Base-by-base conservation (phyloP, 257 asterid genomes). In the Petunia axillaris region DNA sequence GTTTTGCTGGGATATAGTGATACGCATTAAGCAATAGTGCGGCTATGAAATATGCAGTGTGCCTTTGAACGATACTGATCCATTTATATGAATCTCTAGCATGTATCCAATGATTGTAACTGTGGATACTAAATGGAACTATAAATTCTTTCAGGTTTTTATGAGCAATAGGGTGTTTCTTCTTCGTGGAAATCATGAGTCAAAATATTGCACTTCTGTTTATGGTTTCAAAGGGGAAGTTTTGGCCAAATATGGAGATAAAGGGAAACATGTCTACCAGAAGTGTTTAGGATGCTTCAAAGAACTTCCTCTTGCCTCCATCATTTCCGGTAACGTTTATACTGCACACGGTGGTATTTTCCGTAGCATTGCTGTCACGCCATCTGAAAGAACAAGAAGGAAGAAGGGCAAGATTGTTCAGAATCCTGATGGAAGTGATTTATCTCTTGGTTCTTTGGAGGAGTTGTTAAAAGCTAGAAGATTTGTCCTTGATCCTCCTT, bases 341-440 rank as follows among this genome's bases (percentile, higher is more conserved):
- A 96, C 99, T 50, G 98, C 99, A 46, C 99, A 96, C 74, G 99
- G 99, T 55, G 99, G 99, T 59, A 92, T 96, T 84, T 96, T 93
- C 77, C 99, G 99, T 59, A 94, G 97, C 65, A 79, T 86, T 0
- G 74, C 86, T 83, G 75, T 78, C 80, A 89, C 91, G 52, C 97
- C 97, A 63, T 84, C 91, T 39, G 92, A 92, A 86, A 92, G 99
- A 89, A 84, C 91, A 77, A 95, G 91, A 86, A 87, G 89, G 41
- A 95, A 92, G 89, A 96, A 91, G 90, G 92, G 89, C 44, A 96
- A 90, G 83, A 83, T 91, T 70, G 83, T 85, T 81, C 85, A 84
- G 77, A 90, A 85, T 81, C 91, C 96, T 38, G 91, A 85, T 71
- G 64, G 66, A 41, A 85, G 75, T 83, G 76, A 89, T 71, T 87